These are phyloP conservation scores for Alternaria consortialis DNA, from an alignment of 2,329 filamentous ascomycete genomes.

Conservation along the genomic window DNA sequence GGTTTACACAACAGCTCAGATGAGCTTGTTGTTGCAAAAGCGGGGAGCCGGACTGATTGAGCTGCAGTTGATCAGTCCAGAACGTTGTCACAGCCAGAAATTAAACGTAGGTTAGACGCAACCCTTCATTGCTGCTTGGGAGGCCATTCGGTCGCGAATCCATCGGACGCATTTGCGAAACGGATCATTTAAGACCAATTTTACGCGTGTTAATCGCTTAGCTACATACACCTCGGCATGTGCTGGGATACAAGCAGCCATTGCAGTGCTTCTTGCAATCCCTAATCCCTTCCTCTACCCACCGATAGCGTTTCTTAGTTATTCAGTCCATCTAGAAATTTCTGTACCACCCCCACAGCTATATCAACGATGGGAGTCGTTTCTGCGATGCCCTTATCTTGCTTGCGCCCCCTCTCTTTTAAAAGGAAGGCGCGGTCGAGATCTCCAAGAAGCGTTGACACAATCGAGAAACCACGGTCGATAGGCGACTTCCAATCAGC, in stretches of 20 bases:
- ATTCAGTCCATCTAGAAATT: neutral
- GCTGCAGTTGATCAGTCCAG: neutral
- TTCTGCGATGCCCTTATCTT: neutral
- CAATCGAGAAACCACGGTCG: neutral
- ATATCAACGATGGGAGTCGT: neutral
- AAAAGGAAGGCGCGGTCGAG: neutral
- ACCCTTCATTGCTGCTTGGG: neutral
- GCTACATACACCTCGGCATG: too few species aligned
- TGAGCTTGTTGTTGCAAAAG: slow-evolving; percentile 3
- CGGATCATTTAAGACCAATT: neutral
- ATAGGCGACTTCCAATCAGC: neutral
- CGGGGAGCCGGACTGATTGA: slow-evolving; percentile 9
- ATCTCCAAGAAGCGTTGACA: neutral
- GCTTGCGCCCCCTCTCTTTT: neutral
- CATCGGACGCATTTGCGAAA: neutral
- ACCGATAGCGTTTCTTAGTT: neutral
- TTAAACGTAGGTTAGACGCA: neutral
- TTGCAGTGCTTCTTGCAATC: neutral
- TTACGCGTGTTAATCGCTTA: neutral
- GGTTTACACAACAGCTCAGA: slow-evolving; percentile 5
- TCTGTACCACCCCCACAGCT: neutral
- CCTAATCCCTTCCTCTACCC: too few species aligned
- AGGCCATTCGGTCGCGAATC: neutral
- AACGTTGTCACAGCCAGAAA: neutral
- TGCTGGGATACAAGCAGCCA: neutral